These are phyloP conservation scores for Aspergillus olivimuriae DNA, from an alignment of 495 filamentous ascomycete species.

Conservation along the genomic window DNA sequence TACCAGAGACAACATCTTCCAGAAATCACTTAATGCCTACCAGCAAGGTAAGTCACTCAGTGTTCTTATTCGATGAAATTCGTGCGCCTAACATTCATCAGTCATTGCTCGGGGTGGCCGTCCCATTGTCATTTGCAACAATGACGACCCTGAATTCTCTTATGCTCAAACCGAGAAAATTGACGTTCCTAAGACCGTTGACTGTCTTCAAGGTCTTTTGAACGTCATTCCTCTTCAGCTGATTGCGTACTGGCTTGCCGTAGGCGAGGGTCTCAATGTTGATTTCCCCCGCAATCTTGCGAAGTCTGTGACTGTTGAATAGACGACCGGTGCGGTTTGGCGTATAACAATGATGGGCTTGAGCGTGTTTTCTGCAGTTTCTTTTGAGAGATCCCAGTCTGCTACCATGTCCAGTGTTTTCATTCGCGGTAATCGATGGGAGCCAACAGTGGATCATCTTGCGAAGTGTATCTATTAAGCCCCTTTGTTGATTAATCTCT, in stretches of 20 bases:
- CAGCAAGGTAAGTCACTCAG: constrained; percentile 73
- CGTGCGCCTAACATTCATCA: constrained; percentile 22
- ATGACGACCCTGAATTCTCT: constrained; percentile 81
- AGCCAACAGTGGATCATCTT: too few relatives aligned
- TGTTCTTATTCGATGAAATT: too few relatives aligned
- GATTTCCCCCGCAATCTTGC: constrained; percentile 97
- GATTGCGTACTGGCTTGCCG: constrained; percentile 97
- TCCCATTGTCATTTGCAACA: constrained; percentile 97
- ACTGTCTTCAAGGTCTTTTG: constrained; percentile 89
- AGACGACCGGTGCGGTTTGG: constrained; percentile 36
- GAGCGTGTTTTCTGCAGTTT: too few relatives aligned
- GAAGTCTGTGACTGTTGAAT: constrained; percentile 99
- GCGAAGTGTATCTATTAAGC: too few relatives aligned
- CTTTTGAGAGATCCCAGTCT: too few relatives aligned
- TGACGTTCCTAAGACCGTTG: constrained; percentile 91
- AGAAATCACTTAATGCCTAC: constrained; percentile 96
- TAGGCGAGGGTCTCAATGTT: constrained; percentile 90
- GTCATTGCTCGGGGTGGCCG: constrained; percentile 91
- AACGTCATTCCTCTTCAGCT: constrained; percentile 98
- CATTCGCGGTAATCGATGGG: too few relatives aligned
- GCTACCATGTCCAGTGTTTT: too few relatives aligned
- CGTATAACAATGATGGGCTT: too few relatives aligned
- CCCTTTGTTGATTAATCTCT: too few relatives aligned
- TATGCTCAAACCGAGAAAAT: constrained; percentile 88
- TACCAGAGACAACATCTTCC: constrained; percentile 90